phyloP scores from a whole-genome alignment of 805 yeast genomes.

The Soucietia sequanensis region DNA sequence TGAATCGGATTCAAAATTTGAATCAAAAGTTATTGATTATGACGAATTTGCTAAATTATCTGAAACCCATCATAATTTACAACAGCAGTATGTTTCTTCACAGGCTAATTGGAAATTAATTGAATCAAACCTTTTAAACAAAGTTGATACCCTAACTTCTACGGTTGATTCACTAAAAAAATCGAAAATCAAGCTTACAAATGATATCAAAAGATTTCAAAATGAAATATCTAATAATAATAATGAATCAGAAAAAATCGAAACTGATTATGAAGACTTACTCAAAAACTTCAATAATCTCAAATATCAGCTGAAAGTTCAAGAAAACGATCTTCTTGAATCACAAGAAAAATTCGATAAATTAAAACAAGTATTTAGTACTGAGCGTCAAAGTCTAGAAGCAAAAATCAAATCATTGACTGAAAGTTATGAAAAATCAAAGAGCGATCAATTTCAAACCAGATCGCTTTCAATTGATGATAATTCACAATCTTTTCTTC shows the following conservation, averaged over 20 bases:
- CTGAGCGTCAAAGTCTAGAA: conserved; percentile 28
- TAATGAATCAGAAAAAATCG: conserved; percentile 12
- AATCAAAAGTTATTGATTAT: conserved; percentile 28
- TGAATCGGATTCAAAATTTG: conserved; percentile 9
- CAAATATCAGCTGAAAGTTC: conserved; percentile 16
- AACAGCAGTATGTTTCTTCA: conserved; percentile 70
- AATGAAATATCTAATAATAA: conserved; percentile 11
- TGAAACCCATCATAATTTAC: conserved; percentile 54
- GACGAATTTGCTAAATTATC: conserved; percentile 43
- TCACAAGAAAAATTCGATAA: conserved; percentile 29
- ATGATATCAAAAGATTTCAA: conserved; percentile 33
- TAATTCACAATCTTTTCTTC: conserved; percentile 1
- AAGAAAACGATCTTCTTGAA: conserved; percentile 20
- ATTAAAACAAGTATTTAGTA: conserved; percentile 27
- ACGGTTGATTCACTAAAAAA: conserved; percentile 29
- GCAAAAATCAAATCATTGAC: conserved; percentile 22
- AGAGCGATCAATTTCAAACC: too few species aligned
- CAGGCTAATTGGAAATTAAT: conserved; percentile 81
- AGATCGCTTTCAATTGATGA: too few species aligned
- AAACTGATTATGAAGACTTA: conserved; percentile 24
- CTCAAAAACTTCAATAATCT: conserved; percentile 24
- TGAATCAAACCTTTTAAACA: conserved; percentile 62
- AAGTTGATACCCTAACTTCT: conserved; percentile 36
- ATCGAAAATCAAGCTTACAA: conserved; percentile 24
- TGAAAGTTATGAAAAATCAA: conserved; percentile 15